Conservation (phyloP, 257 asterid species). For the Ehretia macrophylla region DNA sequence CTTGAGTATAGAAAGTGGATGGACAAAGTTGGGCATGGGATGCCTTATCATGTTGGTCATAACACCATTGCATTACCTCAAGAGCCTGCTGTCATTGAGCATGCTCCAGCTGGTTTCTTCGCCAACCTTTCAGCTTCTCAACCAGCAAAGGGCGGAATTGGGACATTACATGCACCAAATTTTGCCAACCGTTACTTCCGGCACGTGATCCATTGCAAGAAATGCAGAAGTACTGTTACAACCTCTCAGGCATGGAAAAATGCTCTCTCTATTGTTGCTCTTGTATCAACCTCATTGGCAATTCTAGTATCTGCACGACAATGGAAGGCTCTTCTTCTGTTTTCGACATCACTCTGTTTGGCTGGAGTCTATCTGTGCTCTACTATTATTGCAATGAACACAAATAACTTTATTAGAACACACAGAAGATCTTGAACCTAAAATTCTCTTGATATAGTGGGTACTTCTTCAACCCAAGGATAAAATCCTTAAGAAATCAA, state of each 20-base stretch:
- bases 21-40: constrained; percentile 94
- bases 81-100: constrained; percentile 78
- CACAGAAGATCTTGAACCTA: constrained; percentile 53
- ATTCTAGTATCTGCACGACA: constrained; percentile 69
- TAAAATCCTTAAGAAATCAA: too few relatives aligned
- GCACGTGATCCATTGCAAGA: constrained; percentile 78
- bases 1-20: constrained; percentile 85
- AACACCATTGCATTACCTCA: constrained; percentile 58
- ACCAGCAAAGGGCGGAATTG: constrained; percentile 90
- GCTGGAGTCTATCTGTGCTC: constrained; percentile 63
- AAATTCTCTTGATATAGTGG: background rate
- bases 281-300: constrained; percentile 61
- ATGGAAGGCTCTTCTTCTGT: constrained; percentile 65
- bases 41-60: constrained; percentile 91
- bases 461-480: too few relatives aligned
- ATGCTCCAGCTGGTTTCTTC: constrained; percentile 88
- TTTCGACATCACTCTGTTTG: constrained; percentile 54
- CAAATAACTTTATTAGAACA: constrained; percentile 79
- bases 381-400: constrained; percentile 56
- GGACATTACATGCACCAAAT: constrained; percentile 66
- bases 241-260: constrained; percentile 56
- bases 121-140: constrained; percentile 81
- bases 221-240: constrained; percentile 45
- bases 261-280: constrained; percentile 54
- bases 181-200: constrained; percentile 71